These are phyloP conservation scores for Beauveria sp. DNA, from an alignment of 2,329 filamentous ascomycete species.

Conservation along the genomic window DNA sequence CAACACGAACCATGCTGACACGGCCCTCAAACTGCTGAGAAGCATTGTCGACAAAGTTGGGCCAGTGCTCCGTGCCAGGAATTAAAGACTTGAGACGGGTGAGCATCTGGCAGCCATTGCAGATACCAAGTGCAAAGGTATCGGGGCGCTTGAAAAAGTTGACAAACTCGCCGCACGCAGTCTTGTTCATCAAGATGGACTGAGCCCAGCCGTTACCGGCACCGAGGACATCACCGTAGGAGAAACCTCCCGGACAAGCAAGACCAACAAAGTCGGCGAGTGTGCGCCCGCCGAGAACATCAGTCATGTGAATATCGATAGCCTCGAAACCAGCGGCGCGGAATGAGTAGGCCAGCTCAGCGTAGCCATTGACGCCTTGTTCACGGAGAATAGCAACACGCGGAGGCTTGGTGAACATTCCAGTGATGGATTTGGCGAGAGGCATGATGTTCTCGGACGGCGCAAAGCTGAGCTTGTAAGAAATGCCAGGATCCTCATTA, in stretches of 20 bases:
- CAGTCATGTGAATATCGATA: constrained; percentile 94
- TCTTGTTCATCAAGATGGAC: constrained; percentile 78
- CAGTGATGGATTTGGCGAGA: constrained; percentile 36
- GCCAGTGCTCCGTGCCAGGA: constrained; percentile 77
- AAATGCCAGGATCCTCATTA: constrained; percentile 70
- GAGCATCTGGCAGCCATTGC: constrained; percentile 96
- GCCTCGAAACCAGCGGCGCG: constrained; percentile 83
- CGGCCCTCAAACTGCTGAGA: constrained; percentile 88
- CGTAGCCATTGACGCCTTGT: constrained; percentile 89
- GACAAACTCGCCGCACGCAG: constrained; percentile 68
- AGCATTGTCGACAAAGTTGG: constrained; percentile 75
- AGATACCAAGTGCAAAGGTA: constrained; percentile 89
- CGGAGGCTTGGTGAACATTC: constrained; percentile 51
- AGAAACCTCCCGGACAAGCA: constrained; percentile 95
- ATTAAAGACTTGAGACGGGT: constrained; percentile 72
- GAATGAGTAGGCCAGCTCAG: constrained; percentile 98
- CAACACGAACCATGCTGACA: constrained; percentile 72
- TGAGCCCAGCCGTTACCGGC: constrained; percentile 97
- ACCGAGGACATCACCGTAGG: constrained; percentile 77
- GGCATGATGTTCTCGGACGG: constrained; percentile 71
- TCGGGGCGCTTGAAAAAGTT: constrained; percentile 80
- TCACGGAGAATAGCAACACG: constrained; percentile 89
- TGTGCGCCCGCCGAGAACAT: constrained; percentile 72
- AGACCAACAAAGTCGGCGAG: constrained; percentile 79
- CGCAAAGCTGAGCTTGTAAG: constrained; percentile 74